Conservation (phyloP, 371 early-diverging fungal species). For the Saksenaea vasiformis region DNA sequence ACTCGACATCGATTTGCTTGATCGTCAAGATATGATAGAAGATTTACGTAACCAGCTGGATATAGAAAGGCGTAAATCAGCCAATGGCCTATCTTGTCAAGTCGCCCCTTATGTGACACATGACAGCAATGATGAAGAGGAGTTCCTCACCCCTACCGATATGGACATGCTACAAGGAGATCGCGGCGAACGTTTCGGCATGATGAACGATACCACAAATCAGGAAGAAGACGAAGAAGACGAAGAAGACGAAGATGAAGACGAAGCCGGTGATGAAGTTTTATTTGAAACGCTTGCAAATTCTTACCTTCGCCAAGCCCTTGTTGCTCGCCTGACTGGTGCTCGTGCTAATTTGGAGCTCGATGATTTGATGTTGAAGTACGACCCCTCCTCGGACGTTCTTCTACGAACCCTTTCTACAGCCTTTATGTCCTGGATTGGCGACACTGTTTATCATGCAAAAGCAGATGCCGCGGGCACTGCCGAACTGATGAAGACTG, state of each 20-base stretch:
- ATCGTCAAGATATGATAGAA: conserved; percentile 33
- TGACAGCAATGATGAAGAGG: conserved; percentile 17
- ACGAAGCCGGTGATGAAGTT: conserved; percentile 14
- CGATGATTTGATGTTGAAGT: conserved; percentile 60
- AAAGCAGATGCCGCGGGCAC: conserved; percentile 8
- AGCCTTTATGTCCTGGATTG: conserved; percentile 43
- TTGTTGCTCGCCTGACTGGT: conserved; percentile 53
- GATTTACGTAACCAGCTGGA: conserved; percentile 28
- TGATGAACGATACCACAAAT: conserved; percentile 8
- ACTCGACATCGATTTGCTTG: conserved; percentile 32
- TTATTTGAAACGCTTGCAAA: conserved; percentile 50
- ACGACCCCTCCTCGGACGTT: conserved; percentile 49
- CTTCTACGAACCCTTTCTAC: conserved; percentile 40
- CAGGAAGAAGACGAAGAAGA: conserved; percentile 19
- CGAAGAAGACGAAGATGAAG: conserved; percentile 23
- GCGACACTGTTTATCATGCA: conserved; percentile 13
- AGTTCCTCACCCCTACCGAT: conserved; percentile 5
- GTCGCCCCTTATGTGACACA: conserved; percentile 1
- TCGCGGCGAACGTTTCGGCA: not conserved
- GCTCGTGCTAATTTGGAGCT: conserved; percentile 57
- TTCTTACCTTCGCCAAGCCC: conserved; percentile 59
- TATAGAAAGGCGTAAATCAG: conserved; percentile 14
- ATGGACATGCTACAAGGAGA: not conserved
- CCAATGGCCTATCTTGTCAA: not conserved
- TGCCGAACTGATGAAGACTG: conserved; percentile 16